Conservation (phyloP, 164 flowering plant species). For the Macadamia integrifolia region DNA sequence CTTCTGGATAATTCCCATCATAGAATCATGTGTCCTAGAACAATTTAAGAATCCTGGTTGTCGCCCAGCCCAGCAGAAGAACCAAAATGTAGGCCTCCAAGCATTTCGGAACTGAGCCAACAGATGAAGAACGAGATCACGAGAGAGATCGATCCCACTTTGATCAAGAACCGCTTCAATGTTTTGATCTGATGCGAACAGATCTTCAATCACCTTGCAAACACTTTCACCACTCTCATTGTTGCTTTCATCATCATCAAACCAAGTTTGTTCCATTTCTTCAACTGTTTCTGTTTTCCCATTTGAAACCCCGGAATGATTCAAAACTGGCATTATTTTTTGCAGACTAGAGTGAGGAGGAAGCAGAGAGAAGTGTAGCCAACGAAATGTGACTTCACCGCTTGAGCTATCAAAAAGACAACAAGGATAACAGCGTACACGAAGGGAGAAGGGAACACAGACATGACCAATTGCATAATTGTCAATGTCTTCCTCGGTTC, state of each 20-base stretch:
- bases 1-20: constrained; percentile 68
- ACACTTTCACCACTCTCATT: constrained; percentile 28
- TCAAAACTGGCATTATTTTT: constrained; percentile 2
- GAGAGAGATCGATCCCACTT: constrained; percentile 50
- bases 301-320: constrained; percentile 19
- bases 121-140: constrained; percentile 59
- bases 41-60: constrained; percentile 52
- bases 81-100: constrained; percentile 69
- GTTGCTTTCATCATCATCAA: constrained; percentile 4
- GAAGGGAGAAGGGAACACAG: constrained; percentile 73
- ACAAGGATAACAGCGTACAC: constrained; percentile 48
- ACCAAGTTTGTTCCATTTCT: constrained; percentile 10
- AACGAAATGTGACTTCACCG: constrained; percentile 17
- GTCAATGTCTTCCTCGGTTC: not conserved
- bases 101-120: constrained; percentile 61
- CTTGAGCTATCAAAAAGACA: not conserved
- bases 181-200: constrained; percentile 70
- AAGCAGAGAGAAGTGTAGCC: constrained; percentile 66
- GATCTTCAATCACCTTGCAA: constrained; percentile 74
- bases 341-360: not conserved
- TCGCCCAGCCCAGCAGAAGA: constrained; percentile 54
- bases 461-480: constrained; percentile 1
- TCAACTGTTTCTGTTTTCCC: constrained; percentile 19
- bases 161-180: constrained; percentile 87
- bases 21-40: constrained; percentile 66